These are phyloP conservation scores for Epichloe aotearoae DNA, from an alignment of 2,329 filamentous ascomycete species.

Conservation along the genomic window DNA sequence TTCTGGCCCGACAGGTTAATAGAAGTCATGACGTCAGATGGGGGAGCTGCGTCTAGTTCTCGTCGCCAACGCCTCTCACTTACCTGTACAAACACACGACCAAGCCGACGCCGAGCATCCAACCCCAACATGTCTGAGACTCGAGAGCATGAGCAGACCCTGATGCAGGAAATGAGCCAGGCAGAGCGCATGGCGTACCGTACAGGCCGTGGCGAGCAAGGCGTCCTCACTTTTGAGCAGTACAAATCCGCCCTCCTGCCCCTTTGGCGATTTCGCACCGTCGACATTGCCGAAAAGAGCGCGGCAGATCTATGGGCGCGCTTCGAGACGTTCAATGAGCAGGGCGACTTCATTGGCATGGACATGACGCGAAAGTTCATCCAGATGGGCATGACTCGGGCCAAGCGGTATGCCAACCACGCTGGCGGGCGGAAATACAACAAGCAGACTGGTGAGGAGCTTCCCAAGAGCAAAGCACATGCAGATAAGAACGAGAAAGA, in stretches of 20 bases:
- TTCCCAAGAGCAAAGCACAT: not conserved
- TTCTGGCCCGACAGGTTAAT: no score
- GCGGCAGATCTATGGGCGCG: not conserved
- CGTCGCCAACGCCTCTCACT: no score
- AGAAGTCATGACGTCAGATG: no score
- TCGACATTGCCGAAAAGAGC: not conserved
- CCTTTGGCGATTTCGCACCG: not conserved
- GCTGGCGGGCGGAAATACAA: not conserved
- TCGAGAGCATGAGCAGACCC: not conserved
- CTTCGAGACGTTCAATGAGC: not conserved
- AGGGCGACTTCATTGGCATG: constrained; percentile 1
- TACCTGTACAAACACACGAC: no score
- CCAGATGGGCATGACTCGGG: constrained; percentile 1
- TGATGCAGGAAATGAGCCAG: not conserved
- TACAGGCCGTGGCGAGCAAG: not conserved
- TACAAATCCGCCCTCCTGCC: not conserved
- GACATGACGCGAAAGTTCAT: not conserved
- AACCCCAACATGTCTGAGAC: not conserved
- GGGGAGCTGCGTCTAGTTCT: no score
- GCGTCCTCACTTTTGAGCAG: not conserved
- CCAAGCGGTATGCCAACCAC: constrained; percentile 1
- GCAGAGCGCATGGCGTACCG: not conserved
- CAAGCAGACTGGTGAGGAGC: not conserved
- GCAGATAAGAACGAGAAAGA: not conserved
- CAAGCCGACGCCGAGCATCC: not conserved